A percentile compares a stretch with the other conserved stretches of the same genome.
These are phyloP conservation scores for Auxenochlorella protothecoides DNA, from an alignment of 139 green algal genomes.

Conservation along the genomic window DNA sequence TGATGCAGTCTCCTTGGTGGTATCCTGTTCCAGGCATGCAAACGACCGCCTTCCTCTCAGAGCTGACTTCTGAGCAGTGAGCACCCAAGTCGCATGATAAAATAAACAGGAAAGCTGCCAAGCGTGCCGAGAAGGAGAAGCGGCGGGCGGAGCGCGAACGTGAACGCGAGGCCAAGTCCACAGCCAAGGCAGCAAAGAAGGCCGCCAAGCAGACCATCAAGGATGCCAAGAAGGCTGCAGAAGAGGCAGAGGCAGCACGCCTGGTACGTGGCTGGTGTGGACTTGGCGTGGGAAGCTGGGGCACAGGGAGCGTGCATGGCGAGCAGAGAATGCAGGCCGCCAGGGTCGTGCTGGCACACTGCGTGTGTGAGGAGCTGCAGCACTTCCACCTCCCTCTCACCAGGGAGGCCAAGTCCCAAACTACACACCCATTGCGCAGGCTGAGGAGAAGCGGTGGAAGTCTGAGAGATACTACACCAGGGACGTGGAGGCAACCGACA, in stretches of 20 bases:
- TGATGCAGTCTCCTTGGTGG: not conserved
- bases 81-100: no score
- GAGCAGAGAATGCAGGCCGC: constrained; percentile 5
- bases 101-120: not conserved
- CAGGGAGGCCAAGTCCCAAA: not conserved
- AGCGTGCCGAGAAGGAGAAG: constrained; percentile 14
- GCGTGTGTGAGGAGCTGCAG: not conserved
- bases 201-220: constrained; percentile 1
- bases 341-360: not conserved
- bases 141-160: constrained; percentile 18
- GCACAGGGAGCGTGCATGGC: not conserved
- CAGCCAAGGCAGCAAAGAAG: constrained; percentile 3
- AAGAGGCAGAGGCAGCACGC: constrained; percentile 13
- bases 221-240: constrained; percentile 15
- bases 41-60: no score
- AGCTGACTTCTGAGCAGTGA: no score
- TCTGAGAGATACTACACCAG: constrained; percentile 9
- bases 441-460: constrained; percentile 9
- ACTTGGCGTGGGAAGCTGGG: not conserved
- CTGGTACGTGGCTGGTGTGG: not conserved
- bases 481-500: constrained; percentile 5
- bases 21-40: no score
- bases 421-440: not conserved
- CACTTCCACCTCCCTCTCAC: not conserved
- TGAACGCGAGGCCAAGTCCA: not conserved